Evolutionary conservation across 257 asterid species (phyloP), one percentile per base, ranked within the genome.

Genomic region (Petunia secreta): DNA sequence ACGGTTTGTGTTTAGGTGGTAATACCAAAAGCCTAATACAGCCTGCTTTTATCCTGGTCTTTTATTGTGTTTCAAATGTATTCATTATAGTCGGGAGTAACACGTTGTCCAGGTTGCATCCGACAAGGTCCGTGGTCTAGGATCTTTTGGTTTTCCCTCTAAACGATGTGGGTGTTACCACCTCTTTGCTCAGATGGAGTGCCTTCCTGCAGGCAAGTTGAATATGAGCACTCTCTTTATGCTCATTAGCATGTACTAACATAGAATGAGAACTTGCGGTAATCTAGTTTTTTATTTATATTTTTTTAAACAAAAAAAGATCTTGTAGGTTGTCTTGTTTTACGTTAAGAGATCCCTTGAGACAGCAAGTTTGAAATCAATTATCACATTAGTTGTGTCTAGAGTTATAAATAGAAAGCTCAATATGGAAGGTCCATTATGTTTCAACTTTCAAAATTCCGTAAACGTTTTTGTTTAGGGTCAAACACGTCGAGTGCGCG

Each of bases 1-100:
- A 84, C 81, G 85, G 82, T 77, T 82, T 77, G 41, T 79, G 83
- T 65, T 25, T 83, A 80, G 78, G 62, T 73, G 63, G 63, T 73
- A 11, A 50, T 73, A 36, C 3, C 48, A 73, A 71, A 71, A 4
- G 16, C 46, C 63, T 50, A 13, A 73, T 73, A 46, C 6, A 48
- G 63, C 25, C 46, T 14, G 55, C 14, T 38, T 39, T 41, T 63
- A 78, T 78, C 60, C 44, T 79, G 53, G 82, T n/a, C 76, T 37
- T 11, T 52, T 65, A 65, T 79, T 25, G 40, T 14, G 41, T 73
- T 73, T 73, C 78, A 73, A 50, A 73, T 73, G 44, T 50, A 73
- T 73, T 50, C 44, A 1, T 60, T 11, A 36, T 73, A 38, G 75
- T 67, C 7, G 9, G 39, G 16, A 71, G 78, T 11, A 73, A 73